Percentiles rank a stretch among this genome's conserved stretches.
Conservation (phyloP, 345 rosid species). For the Murraya paniculata region DNA sequence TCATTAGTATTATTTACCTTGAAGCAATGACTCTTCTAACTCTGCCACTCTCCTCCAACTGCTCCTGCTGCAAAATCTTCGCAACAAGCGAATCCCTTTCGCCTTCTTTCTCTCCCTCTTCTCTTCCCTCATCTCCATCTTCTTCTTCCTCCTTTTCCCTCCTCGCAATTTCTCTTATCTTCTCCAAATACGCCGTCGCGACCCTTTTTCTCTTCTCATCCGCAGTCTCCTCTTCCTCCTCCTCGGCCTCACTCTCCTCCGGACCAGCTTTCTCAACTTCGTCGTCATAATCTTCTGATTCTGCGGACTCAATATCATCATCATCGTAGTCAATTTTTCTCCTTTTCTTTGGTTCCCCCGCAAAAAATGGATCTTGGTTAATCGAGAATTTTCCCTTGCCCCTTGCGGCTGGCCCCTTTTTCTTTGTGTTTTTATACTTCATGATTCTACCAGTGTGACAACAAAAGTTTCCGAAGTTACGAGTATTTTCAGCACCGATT, state of each 20-base stretch:
- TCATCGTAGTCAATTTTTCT: slow-evolving; percentile 41
- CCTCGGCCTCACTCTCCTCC: slow-evolving; percentile 30
- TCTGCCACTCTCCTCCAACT: slow-evolving; percentile 87
- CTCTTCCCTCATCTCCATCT: slow-evolving; percentile 35
- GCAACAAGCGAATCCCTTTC: slow-evolving; percentile 58
- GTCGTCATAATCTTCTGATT: slow-evolving; percentile 46
- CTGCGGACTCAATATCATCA: slow-evolving; percentile 61
- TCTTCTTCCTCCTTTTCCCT: slow-evolving; percentile 39
- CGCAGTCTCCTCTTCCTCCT: slow-evolving; percentile 56
- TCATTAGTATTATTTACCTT: slow-evolving; percentile 35
- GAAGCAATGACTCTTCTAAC: slow-evolving; percentile 69
- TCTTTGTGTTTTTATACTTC: slow-evolving; percentile 30
- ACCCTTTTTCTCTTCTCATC: slow-evolving; percentile 73
- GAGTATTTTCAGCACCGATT: not conserved
- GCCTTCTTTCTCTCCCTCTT: slow-evolving; percentile 47
- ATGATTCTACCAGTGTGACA: not conserved
- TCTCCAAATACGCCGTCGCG: slow-evolving; percentile 49
- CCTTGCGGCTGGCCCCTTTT: slow-evolving; percentile 29
- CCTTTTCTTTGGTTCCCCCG: slow-evolving; percentile 42
- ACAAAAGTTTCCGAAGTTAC: no score
- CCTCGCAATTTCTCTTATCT: slow-evolving; percentile 39
- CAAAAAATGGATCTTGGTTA: slow-evolving; percentile 51
- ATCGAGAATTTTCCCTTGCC: slow-evolving; percentile 26
- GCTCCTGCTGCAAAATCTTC: slow-evolving; percentile 71
- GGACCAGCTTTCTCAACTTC: slow-evolving; percentile 18